Evolutionary conservation across 352 stramenopile genomes (phyloP).

Genomic region (Pythium coloratum): DNA sequence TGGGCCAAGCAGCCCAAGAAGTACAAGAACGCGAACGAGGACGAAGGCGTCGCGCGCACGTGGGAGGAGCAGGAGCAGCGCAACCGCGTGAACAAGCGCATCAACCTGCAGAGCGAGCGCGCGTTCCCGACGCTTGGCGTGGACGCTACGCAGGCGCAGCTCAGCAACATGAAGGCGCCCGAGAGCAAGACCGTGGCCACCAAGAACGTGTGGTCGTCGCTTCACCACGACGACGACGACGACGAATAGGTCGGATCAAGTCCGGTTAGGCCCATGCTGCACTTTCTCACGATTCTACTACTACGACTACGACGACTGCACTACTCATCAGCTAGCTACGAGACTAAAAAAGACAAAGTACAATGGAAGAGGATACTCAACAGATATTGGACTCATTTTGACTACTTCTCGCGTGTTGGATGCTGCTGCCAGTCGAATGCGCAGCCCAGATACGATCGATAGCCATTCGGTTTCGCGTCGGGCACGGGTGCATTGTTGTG

Average conservation of each 20-base stretch:
- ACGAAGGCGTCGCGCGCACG: constrained; percentile 57
- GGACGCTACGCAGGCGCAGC: constrained; percentile 45
- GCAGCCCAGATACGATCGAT: constrained; percentile 63
- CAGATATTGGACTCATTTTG: constrained; percentile 5
- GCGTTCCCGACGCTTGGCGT: constrained; percentile 74
- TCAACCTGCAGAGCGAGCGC: constrained; percentile 74
- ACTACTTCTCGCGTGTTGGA: constrained; percentile 1
- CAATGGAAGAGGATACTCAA: neutral
- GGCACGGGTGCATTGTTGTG: constrained; percentile 40
- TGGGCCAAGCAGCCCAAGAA: constrained; percentile 88
- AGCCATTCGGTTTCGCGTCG: constrained; percentile 45
- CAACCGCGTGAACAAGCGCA: constrained; percentile 52
- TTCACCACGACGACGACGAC: constrained; percentile 66
- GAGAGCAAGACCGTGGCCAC: constrained; percentile 58
- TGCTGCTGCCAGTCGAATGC: constrained; percentile 35
- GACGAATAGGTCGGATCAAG: constrained; percentile 19
- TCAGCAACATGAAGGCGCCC: constrained; percentile 69
- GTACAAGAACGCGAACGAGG: constrained; percentile 62
- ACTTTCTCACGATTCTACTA: no score
- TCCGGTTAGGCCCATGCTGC: no score
- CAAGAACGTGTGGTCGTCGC: constrained; percentile 72
- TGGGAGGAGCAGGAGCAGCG: constrained; percentile 79
- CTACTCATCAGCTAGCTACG: neutral
- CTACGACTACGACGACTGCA: neutral
- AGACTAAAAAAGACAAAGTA: neutral